phyloP scores from a whole-genome alignment of 2,329 filamentous ascomycete species.

The Dactylellina cionopaga region DNA sequence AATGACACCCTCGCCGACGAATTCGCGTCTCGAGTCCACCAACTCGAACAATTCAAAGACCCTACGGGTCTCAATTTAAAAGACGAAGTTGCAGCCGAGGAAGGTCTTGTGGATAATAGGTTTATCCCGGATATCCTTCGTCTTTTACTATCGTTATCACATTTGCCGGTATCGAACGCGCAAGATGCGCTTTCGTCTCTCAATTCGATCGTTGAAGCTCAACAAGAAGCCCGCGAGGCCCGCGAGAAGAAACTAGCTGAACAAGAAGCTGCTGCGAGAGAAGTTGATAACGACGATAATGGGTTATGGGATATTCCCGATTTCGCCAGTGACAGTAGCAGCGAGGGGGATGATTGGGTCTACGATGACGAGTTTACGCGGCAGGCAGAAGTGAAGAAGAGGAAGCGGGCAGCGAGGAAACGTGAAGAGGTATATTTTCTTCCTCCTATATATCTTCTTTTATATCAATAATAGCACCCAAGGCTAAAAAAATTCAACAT shows the following conservation, averaged over 20 bases:
- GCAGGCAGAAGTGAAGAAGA: conserved; percentile 56
- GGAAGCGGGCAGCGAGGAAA: conserved; percentile 54
- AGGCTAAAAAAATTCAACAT: not conserved
- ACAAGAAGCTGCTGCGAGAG: conserved; percentile 80
- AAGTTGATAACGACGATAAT: conserved; percentile 67
- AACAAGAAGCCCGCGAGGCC: conserved; percentile 59
- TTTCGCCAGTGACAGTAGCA: conserved; percentile 65
- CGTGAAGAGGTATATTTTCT: conserved; percentile 6
- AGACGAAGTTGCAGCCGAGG: conserved; percentile 61
- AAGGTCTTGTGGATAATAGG: conserved; percentile 11
- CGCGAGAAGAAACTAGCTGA: conserved; percentile 69
- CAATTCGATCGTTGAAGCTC: conserved; percentile 65
- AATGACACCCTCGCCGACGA: conserved; percentile 82
- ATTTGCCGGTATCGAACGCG: conserved; percentile 78
- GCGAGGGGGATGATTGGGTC: conserved; percentile 53
- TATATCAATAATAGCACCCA: not conserved
- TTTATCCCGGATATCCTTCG: conserved; percentile 78
- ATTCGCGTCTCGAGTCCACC: conserved; percentile 59
- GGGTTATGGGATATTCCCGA: conserved; percentile 76
- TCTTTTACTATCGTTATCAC: conserved; percentile 81
- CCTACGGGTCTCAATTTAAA: conserved; percentile 60
- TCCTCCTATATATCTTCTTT: not conserved
- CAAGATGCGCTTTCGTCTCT: conserved; percentile 68
- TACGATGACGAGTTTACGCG: conserved; percentile 54
- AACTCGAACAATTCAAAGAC: conserved; percentile 67